A percentile compares a stretch with the other conserved stretches of the same genome.
Conservation (phyloP, 768 basidiomycete species). For the Tubosaeta sp. region DNA sequence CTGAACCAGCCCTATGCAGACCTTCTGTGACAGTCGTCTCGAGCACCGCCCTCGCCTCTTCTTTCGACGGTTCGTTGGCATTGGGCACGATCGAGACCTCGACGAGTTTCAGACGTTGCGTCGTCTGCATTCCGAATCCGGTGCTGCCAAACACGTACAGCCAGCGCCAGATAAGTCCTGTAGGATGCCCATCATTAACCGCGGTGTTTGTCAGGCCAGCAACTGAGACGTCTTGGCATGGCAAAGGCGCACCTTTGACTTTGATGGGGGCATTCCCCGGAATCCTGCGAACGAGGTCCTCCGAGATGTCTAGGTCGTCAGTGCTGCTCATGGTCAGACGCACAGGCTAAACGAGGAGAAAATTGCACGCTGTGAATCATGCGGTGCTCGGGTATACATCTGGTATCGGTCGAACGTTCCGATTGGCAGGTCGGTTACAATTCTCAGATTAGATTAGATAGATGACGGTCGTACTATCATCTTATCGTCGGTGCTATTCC, state of each 20-base stretch:
- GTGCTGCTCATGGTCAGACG: not conserved
- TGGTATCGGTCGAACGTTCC: not conserved
- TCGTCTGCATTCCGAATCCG: conserved; percentile 20
- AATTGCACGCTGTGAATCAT: not conserved
- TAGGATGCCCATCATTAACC: not conserved
- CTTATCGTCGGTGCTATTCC: conserved; percentile 16
- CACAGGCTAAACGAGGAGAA: not conserved
- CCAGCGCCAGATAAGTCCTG: conserved; percentile 38
- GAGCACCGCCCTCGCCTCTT: conserved; percentile 36
- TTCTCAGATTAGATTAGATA: conserved; percentile 10
- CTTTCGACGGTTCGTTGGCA: conserved; percentile 32
- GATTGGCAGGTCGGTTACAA: not conserved
- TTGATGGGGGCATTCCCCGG: conserved; percentile 19
- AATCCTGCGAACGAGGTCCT: not conserved
- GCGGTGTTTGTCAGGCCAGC: not conserved
- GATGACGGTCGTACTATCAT: conserved; percentile 6
- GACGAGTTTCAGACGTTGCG: conserved; percentile 15
- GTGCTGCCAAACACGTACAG: conserved; percentile 28
- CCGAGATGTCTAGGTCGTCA: not conserved
- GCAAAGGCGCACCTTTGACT: conserved; percentile 17
- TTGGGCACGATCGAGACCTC: conserved; percentile 41
- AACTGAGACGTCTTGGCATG: not conserved
- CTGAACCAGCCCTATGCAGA: conserved; percentile 14
- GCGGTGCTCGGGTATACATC: not conserved
- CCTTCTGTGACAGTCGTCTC: conserved; percentile 45